Conservation (phyloP, 768 basidiomycete species). For the Arthromyces matolae region DNA sequence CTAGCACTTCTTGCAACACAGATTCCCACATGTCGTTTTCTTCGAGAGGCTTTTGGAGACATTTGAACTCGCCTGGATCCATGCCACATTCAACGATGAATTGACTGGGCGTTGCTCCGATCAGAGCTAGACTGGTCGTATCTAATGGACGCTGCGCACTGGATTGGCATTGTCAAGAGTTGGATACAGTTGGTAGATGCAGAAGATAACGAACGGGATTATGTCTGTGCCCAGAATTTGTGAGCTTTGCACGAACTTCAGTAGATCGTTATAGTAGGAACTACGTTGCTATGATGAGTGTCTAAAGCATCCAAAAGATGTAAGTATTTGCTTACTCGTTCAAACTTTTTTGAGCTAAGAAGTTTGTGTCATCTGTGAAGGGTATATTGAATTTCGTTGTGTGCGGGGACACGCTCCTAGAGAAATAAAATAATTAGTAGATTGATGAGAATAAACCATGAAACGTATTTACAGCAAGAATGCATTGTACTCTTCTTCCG, state of each 20-base stretch:
- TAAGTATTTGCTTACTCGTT: neutral
- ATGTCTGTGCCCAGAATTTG: too few relatives aligned
- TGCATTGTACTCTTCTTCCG: conserved; percentile 4
- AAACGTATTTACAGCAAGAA: conserved; percentile 1
- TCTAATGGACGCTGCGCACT: too few relatives aligned
- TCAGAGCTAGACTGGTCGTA: neutral
- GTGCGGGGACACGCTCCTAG: conserved; percentile 3
- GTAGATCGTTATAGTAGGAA: too few relatives aligned
- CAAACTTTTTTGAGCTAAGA: neutral
- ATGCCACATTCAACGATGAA: conserved; percentile 5
- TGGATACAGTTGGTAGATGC: neutral
- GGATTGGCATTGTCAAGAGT: too few relatives aligned
- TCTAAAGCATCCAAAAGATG: neutral
- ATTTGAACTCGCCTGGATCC: conserved; percentile 1
- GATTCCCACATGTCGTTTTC: neutral
- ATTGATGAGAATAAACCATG: neutral
- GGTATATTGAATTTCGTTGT: neutral
- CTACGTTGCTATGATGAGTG: too few relatives aligned
- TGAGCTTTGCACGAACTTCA: too few relatives aligned
- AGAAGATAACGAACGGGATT: too few relatives aligned
- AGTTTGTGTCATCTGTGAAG: neutral
- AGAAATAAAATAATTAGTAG: too few relatives aligned
- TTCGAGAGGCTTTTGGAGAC: neutral
- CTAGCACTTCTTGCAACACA: conserved; percentile 4
- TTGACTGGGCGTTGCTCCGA: neutral